A percentile compares a stretch with the other conserved stretches of the same genome.
Evolutionary conservation across 2,329 filamentous ascomycete species (phyloP).

Genomic region (Meredithiella fracta): DNA sequence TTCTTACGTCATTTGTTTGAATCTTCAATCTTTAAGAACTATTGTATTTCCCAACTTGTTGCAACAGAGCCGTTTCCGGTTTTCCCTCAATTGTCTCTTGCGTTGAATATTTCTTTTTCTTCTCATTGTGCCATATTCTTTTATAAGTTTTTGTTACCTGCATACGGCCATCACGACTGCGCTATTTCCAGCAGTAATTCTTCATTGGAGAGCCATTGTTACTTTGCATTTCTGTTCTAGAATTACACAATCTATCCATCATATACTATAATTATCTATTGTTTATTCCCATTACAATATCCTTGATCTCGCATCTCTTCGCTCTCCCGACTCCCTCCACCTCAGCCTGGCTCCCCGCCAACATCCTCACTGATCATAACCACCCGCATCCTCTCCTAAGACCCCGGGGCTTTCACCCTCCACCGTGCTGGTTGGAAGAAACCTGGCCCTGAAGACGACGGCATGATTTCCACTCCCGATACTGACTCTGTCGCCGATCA

Average conservation of each 20-base stretch:
- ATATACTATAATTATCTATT: too few species aligned
- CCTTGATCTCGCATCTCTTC: too few species aligned
- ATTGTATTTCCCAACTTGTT: neutral
- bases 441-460: conserved; percentile 16
- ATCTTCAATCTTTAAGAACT: too few species aligned
- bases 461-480: conserved; percentile 16
- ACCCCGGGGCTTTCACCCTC: conserved; percentile 1
- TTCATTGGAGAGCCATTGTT: too few species aligned
- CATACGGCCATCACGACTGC: too few species aligned
- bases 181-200: too few species aligned
- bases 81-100: neutral
- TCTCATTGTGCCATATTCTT: neutral
- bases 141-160: neutral
- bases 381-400: conserved; percentile 3
- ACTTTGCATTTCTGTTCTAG: neutral
- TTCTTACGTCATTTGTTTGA: too few species aligned
- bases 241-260: neutral
- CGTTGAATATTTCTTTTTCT: neutral
- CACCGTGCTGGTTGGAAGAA: conserved; percentile 1
- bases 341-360: neutral
- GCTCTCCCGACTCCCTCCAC: too few species aligned
- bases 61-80: neutral
- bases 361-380: neutral
- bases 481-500: conserved; percentile 38
- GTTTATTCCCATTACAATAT: too few species aligned